phyloP scores from a whole-genome alignment of 495 filamentous ascomycete species.

The Trichoderma virens region DNA sequence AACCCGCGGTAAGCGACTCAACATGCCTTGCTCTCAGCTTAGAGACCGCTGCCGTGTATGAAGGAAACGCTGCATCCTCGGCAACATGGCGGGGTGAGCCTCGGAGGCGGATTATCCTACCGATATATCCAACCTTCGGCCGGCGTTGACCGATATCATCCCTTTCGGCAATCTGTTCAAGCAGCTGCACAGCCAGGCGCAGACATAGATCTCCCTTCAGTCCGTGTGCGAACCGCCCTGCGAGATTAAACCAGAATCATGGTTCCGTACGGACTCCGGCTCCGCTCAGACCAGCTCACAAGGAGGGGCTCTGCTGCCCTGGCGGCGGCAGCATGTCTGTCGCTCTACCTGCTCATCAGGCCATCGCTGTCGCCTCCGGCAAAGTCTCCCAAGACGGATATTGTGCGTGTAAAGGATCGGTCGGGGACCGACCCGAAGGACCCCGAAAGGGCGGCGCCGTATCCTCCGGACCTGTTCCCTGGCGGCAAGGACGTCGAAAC shows the following conservation, averaged over 20 bases:
- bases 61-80: neutral
- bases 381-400: neutral
- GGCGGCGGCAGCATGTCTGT: neutral
- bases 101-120: neutral
- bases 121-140: neutral
- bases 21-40: neutral
- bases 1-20: no score
- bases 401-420: neutral
- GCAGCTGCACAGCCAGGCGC: neutral
- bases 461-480: constrained; percentile 68
- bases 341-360: neutral
- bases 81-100: neutral
- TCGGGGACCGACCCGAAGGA: neutral
- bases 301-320: neutral
- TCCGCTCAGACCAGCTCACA: neutral
- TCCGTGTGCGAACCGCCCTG: neutral
- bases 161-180: neutral
- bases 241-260: neutral
- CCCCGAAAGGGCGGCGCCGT: constrained; percentile 31
- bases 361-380: neutral
- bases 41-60: no score
- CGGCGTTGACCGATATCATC: no score
- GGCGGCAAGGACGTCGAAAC: constrained; percentile 65
- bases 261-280: neutral
- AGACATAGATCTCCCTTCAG: neutral